A percentile compares a stretch with the other conserved stretches of the same genome.
These are phyloP conservation scores for Trypethelium eluteriae DNA, from an alignment of 495 filamentous ascomycete genomes.

Conservation along the genomic window DNA sequence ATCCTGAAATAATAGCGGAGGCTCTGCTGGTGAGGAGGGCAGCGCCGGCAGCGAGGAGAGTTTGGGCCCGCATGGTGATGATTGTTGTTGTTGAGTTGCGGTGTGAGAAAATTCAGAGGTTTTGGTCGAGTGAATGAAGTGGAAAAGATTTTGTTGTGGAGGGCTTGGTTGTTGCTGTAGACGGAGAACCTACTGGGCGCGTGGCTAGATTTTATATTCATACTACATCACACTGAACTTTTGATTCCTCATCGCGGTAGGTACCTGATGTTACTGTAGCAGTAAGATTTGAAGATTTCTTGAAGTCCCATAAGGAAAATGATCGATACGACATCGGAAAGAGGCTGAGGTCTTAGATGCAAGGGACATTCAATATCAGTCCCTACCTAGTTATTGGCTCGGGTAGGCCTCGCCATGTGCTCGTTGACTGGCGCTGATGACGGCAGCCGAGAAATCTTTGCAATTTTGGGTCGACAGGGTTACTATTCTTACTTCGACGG, in stretches of 20 bases:
- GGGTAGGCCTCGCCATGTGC: too few species aligned
- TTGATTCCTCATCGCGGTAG: not conserved
- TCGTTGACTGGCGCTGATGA: too few species aligned
- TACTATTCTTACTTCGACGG: too few species aligned
- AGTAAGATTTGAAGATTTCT: not conserved
- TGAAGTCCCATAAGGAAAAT: not conserved
- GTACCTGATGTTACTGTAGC: slow-evolving; percentile 3
- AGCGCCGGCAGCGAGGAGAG: slow-evolving; percentile 6
- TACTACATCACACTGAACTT: not conserved
- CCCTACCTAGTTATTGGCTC: too few species aligned
- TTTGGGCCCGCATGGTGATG: not conserved
- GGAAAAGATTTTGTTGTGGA: not conserved
- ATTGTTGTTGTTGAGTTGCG: not conserved
- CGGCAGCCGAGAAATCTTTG: too few species aligned
- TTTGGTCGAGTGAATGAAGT: not conserved
- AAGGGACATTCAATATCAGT: too few species aligned
- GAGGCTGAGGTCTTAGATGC: not conserved
- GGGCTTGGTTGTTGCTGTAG: not conserved
- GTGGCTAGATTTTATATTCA: slow-evolving; percentile 2
- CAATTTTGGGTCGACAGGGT: too few species aligned
- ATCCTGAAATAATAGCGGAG: slow-evolving; percentile 20
- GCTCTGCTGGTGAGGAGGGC: slow-evolving; percentile 1
- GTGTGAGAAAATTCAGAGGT: not conserved
- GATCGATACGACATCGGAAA: not conserved
- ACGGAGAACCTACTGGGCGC: not conserved